Evolutionary conservation across 495 filamentous ascomycete genomes (phyloP).

Genomic region (Trichoderma reesei): DNA sequence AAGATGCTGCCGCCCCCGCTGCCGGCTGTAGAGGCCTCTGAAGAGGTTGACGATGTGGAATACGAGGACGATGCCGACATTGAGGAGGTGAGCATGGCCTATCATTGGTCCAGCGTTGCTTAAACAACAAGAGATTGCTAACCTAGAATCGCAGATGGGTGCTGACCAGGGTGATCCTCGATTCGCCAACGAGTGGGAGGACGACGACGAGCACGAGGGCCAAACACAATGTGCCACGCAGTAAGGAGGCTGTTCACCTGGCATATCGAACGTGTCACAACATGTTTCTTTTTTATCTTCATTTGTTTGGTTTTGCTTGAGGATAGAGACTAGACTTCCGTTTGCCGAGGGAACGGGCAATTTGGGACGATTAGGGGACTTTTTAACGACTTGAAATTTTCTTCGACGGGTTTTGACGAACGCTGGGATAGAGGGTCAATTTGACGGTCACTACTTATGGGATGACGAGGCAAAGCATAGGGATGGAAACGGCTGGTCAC

Average conservation of each 20-base stretch:
- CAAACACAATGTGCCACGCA: conserved; percentile 76
- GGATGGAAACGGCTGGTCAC: background rate
- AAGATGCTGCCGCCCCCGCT: conserved; percentile 60
- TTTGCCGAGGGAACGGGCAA: background rate
- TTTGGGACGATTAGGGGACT: background rate
- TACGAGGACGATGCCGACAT: conserved; percentile 73
- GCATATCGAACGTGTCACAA: background rate
- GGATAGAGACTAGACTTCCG: background rate
- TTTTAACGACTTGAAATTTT: background rate
- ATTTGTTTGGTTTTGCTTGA: background rate
- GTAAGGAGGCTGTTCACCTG: conserved; percentile 35
- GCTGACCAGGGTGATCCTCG: conserved; percentile 56
- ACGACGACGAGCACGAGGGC: conserved; percentile 51
- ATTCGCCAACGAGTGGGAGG: conserved; percentile 64
- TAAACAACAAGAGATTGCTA: background rate
- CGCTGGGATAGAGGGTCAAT: background rate
- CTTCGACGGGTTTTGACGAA: conserved; percentile 3
- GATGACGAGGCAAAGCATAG: background rate
- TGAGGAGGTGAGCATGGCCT: conserved; percentile 52
- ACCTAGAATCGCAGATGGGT: conserved; percentile 40
- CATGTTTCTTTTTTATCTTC: background rate
- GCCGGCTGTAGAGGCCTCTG: conserved; percentile 49
- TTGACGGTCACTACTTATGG: background rate
- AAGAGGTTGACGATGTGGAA: conserved; percentile 76
- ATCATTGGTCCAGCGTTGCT: background rate